These are phyloP conservation scores for Oxalis stricta DNA, from an alignment of 441 rosid genomes.

Conservation along the genomic window DNA sequence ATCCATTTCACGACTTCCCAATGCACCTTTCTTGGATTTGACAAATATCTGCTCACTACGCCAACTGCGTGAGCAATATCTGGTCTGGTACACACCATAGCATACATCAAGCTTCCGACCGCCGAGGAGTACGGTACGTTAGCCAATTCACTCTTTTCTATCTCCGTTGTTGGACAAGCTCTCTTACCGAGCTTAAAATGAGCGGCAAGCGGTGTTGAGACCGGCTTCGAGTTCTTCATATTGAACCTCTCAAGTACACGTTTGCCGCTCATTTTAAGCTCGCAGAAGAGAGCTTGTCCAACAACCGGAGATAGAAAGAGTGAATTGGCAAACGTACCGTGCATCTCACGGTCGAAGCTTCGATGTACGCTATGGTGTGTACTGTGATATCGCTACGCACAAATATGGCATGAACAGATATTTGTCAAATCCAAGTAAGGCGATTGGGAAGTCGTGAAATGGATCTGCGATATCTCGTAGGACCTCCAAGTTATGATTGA, in stretches of 20 bases:
- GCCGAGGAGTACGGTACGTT: not conserved
- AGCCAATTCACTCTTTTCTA: not conserved
- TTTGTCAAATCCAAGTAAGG: not conserved
- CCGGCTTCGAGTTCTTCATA: not conserved
- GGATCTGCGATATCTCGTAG: not conserved
- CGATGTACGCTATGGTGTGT: constrained; percentile 4
- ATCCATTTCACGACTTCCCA: constrained; percentile 5
- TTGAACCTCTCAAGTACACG: not conserved
- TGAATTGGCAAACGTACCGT: not conserved
- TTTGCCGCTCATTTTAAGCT: constrained; percentile 1
- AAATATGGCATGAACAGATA: not conserved
- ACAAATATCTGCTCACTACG: not conserved
- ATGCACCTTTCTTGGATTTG: constrained; percentile 2
- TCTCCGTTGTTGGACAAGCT: not conserved
- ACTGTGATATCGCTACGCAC: constrained; percentile 1
- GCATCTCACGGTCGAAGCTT: not conserved
- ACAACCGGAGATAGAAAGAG: not conserved
- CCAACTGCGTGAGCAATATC: constrained; percentile 2
- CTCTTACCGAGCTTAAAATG: not conserved
- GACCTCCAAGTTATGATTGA: not conserved
- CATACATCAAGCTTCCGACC: not conserved
- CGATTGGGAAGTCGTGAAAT: constrained; percentile 4
- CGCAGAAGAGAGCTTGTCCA: not conserved
- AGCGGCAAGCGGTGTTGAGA: not conserved
- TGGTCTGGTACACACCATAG: constrained; percentile 1